Evolutionary conservation across 2,329 filamentous ascomycete genomes (phyloP).

Genomic region (Colletotrichum cuscutae): DNA sequence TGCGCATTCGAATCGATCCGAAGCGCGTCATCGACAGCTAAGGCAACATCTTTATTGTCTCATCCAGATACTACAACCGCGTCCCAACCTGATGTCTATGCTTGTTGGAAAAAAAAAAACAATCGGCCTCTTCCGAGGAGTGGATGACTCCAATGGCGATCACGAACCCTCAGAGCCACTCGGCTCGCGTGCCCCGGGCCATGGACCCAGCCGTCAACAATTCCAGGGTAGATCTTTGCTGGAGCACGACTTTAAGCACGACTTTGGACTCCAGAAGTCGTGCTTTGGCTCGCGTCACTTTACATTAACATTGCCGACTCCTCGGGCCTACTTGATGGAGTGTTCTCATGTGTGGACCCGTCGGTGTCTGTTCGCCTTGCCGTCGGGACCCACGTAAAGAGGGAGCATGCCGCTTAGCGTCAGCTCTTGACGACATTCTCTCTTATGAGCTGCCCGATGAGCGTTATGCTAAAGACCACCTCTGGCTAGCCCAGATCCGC

Average conservation of each 20-base stretch:
- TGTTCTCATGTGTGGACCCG: background rate
- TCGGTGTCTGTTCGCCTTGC: background rate
- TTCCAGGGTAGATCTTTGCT: constrained; percentile 3
- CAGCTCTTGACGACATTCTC: background rate
- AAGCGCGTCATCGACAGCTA: constrained; percentile 21
- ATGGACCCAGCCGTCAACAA: constrained; percentile 1
- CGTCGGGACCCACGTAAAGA: constrained; percentile 5
- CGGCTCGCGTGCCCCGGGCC: constrained; percentile 14
- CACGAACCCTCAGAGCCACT: constrained; percentile 10
- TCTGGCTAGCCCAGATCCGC: background rate
- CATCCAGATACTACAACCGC: constrained; percentile 1
- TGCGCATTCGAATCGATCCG: constrained; percentile 1
- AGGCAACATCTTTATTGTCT: background rate
- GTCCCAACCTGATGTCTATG: background rate
- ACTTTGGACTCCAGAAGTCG: constrained; percentile 5
- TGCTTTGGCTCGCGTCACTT: constrained; percentile 9
- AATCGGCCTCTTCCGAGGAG: constrained; percentile 13
- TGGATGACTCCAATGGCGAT: constrained; percentile 10
- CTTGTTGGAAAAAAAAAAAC: background rate
- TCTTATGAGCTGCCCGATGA: background rate
- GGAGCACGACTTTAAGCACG: constrained; percentile 12
- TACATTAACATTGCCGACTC: background rate
- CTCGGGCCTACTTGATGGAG: background rate
- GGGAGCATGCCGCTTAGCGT: background rate
- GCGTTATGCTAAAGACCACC: background rate